Evolutionary conservation across 2,329 filamentous ascomycete species (phyloP).

Genomic region (Metarhizium anisopliae): DNA sequence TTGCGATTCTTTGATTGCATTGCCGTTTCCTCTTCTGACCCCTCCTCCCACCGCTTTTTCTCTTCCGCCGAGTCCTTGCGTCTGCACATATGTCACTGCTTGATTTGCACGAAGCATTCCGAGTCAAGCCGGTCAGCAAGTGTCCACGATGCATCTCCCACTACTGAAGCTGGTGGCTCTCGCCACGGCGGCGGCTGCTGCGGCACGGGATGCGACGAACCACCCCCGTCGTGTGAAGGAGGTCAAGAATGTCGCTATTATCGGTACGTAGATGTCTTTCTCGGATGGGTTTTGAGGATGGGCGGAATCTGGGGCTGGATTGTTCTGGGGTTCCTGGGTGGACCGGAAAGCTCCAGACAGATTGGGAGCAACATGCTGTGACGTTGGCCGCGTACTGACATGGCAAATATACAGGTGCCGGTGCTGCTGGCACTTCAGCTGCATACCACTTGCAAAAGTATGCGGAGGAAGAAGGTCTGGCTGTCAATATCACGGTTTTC

Average conservation of each 20-base stretch:
- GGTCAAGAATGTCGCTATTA: constrained; percentile 26
- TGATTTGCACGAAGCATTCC: not conserved
- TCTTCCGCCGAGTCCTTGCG: no score
- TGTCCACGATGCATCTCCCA: constrained; percentile 5
- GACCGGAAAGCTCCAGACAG: not conserved
- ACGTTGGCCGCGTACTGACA: not conserved
- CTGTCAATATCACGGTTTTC: constrained; percentile 77
- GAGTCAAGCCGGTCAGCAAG: not conserved
- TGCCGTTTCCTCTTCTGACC: no score
- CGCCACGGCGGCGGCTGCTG: constrained; percentile 10
- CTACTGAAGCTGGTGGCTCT: constrained; percentile 6
- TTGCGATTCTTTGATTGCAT: not conserved
- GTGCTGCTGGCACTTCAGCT: constrained; percentile 76
- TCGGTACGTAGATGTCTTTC: constrained; percentile 18
- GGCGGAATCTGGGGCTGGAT: no score
- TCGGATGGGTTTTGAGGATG: no score
- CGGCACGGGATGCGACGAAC: constrained; percentile 8
- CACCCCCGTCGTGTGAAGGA: constrained; percentile 5
- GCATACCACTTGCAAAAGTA: constrained; percentile 75
- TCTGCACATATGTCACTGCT: no score
- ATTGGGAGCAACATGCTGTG: not conserved
- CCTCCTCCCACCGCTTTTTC: no score
- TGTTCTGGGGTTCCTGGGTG: no score
- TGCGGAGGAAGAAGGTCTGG: constrained; percentile 49
- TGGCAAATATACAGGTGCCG: constrained; percentile 58